phyloP scores from a whole-genome alignment of 257 asterid species.

The Nicotiana undulata region DNA sequence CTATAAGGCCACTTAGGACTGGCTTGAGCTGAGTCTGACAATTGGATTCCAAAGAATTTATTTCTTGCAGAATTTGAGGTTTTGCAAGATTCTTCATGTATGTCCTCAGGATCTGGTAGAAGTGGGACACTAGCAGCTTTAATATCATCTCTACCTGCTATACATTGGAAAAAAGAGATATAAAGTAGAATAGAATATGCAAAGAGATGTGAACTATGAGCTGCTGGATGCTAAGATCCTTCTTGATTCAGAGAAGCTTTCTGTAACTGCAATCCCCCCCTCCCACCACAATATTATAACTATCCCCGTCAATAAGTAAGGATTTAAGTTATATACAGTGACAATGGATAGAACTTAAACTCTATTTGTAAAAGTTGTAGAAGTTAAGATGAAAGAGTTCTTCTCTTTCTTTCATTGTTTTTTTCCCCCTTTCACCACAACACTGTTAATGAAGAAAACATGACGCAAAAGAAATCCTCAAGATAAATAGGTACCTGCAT shows the following conservation, averaged over 20 bases:
- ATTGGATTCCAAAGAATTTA: conserved; percentile 48
- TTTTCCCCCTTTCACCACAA: not conserved
- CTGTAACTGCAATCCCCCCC: too few species aligned
- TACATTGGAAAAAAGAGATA: conserved; percentile 1
- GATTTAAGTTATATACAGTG: not conserved
- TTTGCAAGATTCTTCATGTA: conserved; percentile 31
- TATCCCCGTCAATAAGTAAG: not conserved
- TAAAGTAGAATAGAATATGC: not conserved
- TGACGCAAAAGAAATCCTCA: not conserved
- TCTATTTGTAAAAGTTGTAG: not conserved
- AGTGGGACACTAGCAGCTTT: conserved; percentile 34
- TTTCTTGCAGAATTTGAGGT: conserved; percentile 54
- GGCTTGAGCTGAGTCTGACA: conserved; percentile 63
- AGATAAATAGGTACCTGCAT: conserved; percentile 22
- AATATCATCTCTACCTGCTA: conserved; percentile 38
- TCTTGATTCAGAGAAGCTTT: too few species aligned
- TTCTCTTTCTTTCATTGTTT: not conserved
- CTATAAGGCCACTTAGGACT: conserved; percentile 61
- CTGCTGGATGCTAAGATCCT: too few species aligned
- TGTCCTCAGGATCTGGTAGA: conserved; percentile 38
- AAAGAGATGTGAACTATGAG: not conserved
- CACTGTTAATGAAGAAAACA: not conserved
- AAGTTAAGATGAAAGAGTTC: not conserved
- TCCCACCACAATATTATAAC: too few species aligned
- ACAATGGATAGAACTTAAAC: not conserved